These are phyloP conservation scores for Pythium brachiatum DNA, from an alignment of 352 stramenopile genomes.

Conservation along the genomic window DNA sequence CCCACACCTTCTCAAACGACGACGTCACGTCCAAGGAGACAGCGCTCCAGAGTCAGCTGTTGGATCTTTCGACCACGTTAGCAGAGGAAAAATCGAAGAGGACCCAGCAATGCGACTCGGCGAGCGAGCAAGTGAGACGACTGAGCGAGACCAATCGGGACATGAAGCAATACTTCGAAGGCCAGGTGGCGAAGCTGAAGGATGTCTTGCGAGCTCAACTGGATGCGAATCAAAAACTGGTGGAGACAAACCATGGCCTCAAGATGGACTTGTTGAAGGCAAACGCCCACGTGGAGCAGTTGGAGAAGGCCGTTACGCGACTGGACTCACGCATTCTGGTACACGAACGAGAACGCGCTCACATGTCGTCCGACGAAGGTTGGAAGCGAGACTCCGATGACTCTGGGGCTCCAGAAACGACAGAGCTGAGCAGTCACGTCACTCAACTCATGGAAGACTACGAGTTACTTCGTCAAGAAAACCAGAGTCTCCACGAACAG, in stretches of 20 bases:
- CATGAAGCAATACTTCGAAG: constrained; percentile 24
- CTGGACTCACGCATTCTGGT: constrained; percentile 47
- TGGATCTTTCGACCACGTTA: background rate
- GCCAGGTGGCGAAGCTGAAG: constrained; percentile 36
- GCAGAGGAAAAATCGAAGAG: constrained; percentile 6
- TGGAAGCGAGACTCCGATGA: constrained; percentile 32
- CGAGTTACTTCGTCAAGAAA: constrained; percentile 42
- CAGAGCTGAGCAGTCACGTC: constrained; percentile 44
- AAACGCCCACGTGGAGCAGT: constrained; percentile 13
- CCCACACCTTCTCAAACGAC: constrained; percentile 10
- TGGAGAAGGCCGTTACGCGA: constrained; percentile 34
- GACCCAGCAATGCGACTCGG: constrained; percentile 19
- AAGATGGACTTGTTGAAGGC: constrained; percentile 38
- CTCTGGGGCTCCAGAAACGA: constrained; percentile 29
- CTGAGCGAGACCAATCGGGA: constrained; percentile 15
- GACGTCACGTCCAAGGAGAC: constrained; percentile 6
- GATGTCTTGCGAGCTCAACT: constrained; percentile 39
- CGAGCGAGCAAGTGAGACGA: constrained; percentile 16
- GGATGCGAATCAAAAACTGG: constrained; percentile 39
- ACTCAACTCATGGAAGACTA: constrained; percentile 41
- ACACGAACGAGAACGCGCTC: constrained; percentile 48
- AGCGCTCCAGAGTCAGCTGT: background rate
- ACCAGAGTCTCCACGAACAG: constrained; percentile 32
- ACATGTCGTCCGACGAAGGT: constrained; percentile 36
- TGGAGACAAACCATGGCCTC: constrained; percentile 36